Evolutionary conservation across 2,329 filamentous ascomycete genomes (phyloP).

Genomic region (Scedosporium apiospermum): DNA sequence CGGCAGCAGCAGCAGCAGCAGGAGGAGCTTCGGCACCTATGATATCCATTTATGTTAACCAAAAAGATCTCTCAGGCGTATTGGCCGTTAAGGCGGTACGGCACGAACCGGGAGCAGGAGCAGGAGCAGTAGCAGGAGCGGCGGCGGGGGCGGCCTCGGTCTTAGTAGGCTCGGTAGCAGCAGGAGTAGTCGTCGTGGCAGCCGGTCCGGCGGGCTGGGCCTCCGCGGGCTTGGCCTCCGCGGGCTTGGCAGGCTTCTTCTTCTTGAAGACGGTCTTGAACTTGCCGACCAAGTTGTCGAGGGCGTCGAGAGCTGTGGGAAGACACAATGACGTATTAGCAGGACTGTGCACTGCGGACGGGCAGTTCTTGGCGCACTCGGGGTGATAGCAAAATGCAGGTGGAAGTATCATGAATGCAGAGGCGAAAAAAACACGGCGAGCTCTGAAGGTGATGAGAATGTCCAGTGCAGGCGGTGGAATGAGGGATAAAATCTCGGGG

Average conservation of each 20-base stretch:
- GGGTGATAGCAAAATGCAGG: not conserved
- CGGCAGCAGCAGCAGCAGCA: not conserved
- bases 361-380: not conserved
- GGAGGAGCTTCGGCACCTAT: not conserved
- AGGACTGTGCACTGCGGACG: not conserved
- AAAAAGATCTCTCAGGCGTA: not conserved
- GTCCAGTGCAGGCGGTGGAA: not conserved
- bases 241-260: conserved; percentile 18
- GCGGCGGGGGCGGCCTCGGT: conserved; percentile 6
- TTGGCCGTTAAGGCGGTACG: not conserved
- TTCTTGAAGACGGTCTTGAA: conserved; percentile 44
- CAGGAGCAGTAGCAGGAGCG: not conserved
- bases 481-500: not conserved
- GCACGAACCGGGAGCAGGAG: not conserved
- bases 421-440: not conserved
- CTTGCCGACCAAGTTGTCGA: conserved; percentile 48
- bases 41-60: not conserved
- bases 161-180: conserved; percentile 9
- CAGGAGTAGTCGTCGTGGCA: conserved; percentile 11
- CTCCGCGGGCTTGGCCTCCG: conserved; percentile 6
- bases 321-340: conserved; percentile 6
- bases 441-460: too few relatives aligned
- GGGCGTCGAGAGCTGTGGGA: conserved; percentile 33
- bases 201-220: conserved; percentile 1
- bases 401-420: not conserved